phyloP scores from a whole-genome alignment of 169 alveolate genomes.

The Plasmodium falciparum region DNA sequence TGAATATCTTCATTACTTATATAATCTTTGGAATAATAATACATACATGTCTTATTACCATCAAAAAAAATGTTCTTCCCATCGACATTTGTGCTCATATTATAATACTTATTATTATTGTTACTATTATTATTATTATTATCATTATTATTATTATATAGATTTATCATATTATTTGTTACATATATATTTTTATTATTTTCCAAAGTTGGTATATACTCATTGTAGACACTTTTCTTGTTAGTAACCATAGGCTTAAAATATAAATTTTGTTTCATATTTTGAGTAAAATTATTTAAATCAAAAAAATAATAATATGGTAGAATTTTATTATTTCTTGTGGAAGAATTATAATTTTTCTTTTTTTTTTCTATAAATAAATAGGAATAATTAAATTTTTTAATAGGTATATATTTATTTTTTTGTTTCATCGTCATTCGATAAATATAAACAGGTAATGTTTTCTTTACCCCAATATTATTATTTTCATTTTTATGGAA shows the following conservation, averaged over 20 bases:
- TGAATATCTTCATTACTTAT: no score
- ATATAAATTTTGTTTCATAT: neutral
- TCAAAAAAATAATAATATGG: constrained; percentile 2
- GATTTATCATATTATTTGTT: no score
- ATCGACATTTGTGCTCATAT: no score
- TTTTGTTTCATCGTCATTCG: constrained; percentile 1
- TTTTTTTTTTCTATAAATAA: constrained; percentile 1
- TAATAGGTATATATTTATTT: constrained; percentile 3
- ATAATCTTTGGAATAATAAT: no score
- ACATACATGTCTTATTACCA: no score
- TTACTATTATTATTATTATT: no score
- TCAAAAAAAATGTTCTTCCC: no score
- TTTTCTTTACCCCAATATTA: neutral
- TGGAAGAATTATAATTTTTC: neutral
- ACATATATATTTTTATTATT: no score
- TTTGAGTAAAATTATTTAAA: neutral
- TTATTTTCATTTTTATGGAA: neutral
- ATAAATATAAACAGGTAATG: neutral
- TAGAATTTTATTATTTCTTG: neutral
- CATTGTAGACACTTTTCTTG: neutral
- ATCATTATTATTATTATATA: no score
- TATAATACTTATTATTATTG: no score
- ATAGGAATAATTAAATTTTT: neutral
- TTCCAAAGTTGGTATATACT: neutral
- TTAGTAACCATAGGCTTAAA: neutral